Conservation (phyloP, 2,329 filamentous ascomycete species). For the Pyrenochaeta sp. region DNA sequence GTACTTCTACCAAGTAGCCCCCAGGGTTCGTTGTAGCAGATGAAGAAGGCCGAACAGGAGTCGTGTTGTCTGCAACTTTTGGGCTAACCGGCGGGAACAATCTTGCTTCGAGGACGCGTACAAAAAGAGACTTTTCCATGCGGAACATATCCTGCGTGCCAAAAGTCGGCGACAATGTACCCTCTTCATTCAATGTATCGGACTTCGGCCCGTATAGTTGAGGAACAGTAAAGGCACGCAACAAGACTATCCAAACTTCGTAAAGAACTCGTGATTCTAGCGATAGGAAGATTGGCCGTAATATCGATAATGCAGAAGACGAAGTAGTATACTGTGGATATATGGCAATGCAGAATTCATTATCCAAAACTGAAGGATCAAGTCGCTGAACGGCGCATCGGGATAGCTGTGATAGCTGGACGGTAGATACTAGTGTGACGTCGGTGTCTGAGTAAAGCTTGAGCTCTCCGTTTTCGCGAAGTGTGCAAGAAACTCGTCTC, state of each 20-base stretch:
- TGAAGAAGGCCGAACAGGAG: conserved; percentile 41
- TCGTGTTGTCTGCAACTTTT: conserved; percentile 41
- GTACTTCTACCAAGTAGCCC: conserved; percentile 81
- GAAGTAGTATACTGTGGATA: conserved; percentile 89
- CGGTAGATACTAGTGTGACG: conserved; percentile 78
- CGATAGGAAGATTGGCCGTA: conserved; percentile 88
- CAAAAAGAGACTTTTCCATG: conserved; percentile 68
- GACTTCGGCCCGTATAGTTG: conserved; percentile 81
- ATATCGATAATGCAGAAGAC: conserved; percentile 75
- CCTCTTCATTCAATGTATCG: conserved; percentile 52
- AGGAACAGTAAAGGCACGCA: conserved; percentile 90
- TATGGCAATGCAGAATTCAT: conserved; percentile 93
- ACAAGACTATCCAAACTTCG: conserved; percentile 94
- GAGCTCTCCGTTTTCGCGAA: conserved; percentile 94
- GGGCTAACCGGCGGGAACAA: conserved; percentile 54
- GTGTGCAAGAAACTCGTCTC: conserved; percentile 88
- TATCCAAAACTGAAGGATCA: conserved; percentile 87
- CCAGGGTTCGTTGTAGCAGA: conserved; percentile 53
- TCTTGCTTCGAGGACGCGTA: conserved; percentile 70
- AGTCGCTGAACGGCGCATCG: conserved; percentile 90
- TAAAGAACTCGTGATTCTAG: conserved; percentile 89
- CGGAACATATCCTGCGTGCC: conserved; percentile 69
- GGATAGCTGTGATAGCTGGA: conserved; percentile 88
- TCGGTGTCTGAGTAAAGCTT: conserved; percentile 90
- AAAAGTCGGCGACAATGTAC: conserved; percentile 45